Conservation (phyloP, 371 early-diverging fungal genomes). For the Rhizomucor pusillus region DNA sequence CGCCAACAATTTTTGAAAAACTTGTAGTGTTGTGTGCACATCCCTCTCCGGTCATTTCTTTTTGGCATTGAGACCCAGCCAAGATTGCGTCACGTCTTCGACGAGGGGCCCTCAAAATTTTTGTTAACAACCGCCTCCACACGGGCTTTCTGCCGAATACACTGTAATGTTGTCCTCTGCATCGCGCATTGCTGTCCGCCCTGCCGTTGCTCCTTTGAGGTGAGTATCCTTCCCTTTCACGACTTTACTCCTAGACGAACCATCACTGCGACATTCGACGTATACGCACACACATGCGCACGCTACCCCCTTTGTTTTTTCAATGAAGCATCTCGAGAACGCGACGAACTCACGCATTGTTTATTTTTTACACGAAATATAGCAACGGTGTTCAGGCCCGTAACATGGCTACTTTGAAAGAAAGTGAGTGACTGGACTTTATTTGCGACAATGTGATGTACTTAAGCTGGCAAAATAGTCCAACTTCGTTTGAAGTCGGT, state of each 20-base stretch:
- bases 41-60: too few relatives aligned
- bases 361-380: background rate
- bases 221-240: background rate
- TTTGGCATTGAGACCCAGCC: too few relatives aligned
- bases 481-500: constrained; percentile 96
- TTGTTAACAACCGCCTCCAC: constrained; percentile 12
- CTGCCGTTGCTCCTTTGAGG: constrained; percentile 25
- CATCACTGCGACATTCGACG: background rate
- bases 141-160: too few relatives aligned
- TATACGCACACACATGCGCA: too few relatives aligned
- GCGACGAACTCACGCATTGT: constrained; percentile 1
- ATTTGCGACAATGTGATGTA: background rate
- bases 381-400: constrained; percentile 72
- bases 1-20: too few relatives aligned
- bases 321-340: background rate
- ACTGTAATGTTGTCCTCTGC: constrained; percentile 27
- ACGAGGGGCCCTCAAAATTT: constrained; percentile 15
- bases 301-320: too few relatives aligned
- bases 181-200: constrained; percentile 30
- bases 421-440: constrained; percentile 60
- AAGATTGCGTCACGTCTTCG: too few relatives aligned
- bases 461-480: constrained; percentile 55
- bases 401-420: constrained; percentile 85
- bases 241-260: background rate
- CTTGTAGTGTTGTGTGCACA: too few relatives aligned